Evolutionary conservation across 306 rosid genomes (phyloP).

Genomic region (Rubus idaeus): DNA sequence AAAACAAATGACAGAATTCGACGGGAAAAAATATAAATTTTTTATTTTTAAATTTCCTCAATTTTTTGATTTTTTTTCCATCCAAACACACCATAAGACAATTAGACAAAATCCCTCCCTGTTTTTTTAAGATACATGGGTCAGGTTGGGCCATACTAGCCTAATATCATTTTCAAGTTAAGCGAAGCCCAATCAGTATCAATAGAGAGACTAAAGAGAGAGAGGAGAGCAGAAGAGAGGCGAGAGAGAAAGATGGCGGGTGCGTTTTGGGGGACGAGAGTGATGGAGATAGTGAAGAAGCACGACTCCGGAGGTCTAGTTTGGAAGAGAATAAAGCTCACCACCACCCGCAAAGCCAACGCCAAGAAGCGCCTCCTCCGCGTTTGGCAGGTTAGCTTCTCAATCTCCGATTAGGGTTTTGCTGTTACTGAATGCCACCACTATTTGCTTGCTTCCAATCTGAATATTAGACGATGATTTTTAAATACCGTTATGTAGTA

Average conservation of each 20-base stretch:
- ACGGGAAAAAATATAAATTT: too few relatives aligned
- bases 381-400: slow-evolving; percentile 75
- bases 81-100: too few relatives aligned
- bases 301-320: slow-evolving; percentile 86
- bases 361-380: slow-evolving; percentile 93
- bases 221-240: not conserved
- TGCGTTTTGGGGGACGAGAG: slow-evolving; percentile 82
- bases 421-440: not conserved
- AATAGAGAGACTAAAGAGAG: too few relatives aligned
- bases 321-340: slow-evolving; percentile 95
- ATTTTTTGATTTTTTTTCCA: too few relatives aligned
- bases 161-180: too few relatives aligned
- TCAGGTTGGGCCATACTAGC: too few relatives aligned
- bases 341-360: slow-evolving; percentile 86
- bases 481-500: not conserved
- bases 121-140: too few relatives aligned
- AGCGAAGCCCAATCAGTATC: too few relatives aligned
- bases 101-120: too few relatives aligned
- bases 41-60: too few relatives aligned
- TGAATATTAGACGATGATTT: not conserved
- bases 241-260: slow-evolving; percentile 47
- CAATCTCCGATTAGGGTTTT: slow-evolving; percentile 22
- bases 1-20: too few relatives aligned
- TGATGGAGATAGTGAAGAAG: slow-evolving; percentile 92
- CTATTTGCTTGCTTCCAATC: not conserved